Evolutionary conservation across 768 basidiomycete species (phyloP).

Genomic region (Sarcomyxa edulis): DNA sequence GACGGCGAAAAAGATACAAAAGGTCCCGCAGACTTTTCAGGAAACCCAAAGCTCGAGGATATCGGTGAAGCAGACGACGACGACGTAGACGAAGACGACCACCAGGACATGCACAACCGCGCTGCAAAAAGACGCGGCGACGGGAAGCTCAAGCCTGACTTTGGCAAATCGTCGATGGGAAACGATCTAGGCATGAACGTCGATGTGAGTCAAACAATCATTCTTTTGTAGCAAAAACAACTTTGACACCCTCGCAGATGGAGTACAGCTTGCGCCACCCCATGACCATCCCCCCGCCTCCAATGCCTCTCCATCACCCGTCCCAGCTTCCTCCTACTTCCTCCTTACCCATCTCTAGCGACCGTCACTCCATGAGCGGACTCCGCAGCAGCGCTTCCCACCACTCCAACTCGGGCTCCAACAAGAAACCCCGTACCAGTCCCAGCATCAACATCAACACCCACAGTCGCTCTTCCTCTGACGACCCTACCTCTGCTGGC

Average conservation of each 20-base stretch:
- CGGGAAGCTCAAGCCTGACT: conserved; percentile 25
- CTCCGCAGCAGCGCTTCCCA: too few relatives aligned
- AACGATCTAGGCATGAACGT: conserved; percentile 4
- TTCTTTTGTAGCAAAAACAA: conserved; percentile 14
- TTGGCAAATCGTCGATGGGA: conserved; percentile 5
- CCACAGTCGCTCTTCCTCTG: conserved; percentile 22
- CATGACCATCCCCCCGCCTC: conserved; percentile 23
- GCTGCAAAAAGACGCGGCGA: conserved; percentile 24
- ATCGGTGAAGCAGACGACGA: conserved; percentile 35
- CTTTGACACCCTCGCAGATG: conserved; percentile 14
- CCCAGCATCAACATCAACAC: conserved; percentile 6
- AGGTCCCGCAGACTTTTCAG: conserved; percentile 41
- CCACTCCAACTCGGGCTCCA: conserved; percentile 14
- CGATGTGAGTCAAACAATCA: conserved; percentile 1
- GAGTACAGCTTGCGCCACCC: conserved; percentile 10
- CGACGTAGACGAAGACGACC: conserved; percentile 37
- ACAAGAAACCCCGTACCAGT: conserved; percentile 18
- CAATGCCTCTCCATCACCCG: conserved; percentile 21
- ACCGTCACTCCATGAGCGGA: conserved; percentile 3
- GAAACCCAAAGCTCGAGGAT: conserved; percentile 25
- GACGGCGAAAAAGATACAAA: conserved; percentile 47
- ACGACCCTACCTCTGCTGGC: conserved; percentile 12
- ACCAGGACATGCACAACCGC: conserved; percentile 16
- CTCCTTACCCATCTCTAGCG: conserved; percentile 7
- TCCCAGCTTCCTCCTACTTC: conserved; percentile 13